Percentiles rank a stretch among this genome's conserved stretches.
Conservation (phyloP, 2,329 filamentous ascomycete genomes). For the Zymoseptoria brevis region DNA sequence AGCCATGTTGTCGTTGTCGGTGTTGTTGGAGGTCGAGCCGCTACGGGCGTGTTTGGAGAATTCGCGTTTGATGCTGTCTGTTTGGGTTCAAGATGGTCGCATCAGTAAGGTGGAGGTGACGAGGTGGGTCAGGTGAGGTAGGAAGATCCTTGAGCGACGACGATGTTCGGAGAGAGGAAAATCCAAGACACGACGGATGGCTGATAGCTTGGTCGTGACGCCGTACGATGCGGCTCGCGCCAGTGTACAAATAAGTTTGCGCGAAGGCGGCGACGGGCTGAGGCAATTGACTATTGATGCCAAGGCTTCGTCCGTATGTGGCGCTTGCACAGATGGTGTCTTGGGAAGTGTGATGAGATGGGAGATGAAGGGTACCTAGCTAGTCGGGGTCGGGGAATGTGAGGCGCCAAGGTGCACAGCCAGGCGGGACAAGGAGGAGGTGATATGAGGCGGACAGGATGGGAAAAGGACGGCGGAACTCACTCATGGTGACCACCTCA, state of each 20-base stretch:
- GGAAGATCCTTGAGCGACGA: neutral
- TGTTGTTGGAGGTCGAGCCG: constrained; percentile 9
- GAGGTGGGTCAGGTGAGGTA: neutral
- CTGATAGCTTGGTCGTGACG: neutral
- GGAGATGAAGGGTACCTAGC: neutral
- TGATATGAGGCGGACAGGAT: neutral
- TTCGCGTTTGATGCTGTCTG: constrained; percentile 14
- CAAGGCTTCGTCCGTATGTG: neutral
- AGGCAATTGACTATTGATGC: neutral
- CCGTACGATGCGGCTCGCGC: neutral
- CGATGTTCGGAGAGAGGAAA: neutral
- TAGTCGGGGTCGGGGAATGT: neutral
- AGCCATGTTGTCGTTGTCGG: constrained; percentile 10
- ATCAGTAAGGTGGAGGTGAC: constrained; percentile 1
- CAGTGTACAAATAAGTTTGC: neutral
- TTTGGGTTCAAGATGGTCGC: neutral
- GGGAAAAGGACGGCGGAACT: neutral
- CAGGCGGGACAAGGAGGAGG: neutral
- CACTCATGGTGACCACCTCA: constrained; percentile 6
- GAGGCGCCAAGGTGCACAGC: constrained; percentile 5
- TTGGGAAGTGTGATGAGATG: neutral
- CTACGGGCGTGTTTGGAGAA: constrained; percentile 21
- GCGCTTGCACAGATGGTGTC: neutral
- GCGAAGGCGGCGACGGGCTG: neutral
- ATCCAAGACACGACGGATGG: neutral